Base-by-base conservation (phyloP, 331 rosid species). In the Pyracantha coccinea region DNA sequence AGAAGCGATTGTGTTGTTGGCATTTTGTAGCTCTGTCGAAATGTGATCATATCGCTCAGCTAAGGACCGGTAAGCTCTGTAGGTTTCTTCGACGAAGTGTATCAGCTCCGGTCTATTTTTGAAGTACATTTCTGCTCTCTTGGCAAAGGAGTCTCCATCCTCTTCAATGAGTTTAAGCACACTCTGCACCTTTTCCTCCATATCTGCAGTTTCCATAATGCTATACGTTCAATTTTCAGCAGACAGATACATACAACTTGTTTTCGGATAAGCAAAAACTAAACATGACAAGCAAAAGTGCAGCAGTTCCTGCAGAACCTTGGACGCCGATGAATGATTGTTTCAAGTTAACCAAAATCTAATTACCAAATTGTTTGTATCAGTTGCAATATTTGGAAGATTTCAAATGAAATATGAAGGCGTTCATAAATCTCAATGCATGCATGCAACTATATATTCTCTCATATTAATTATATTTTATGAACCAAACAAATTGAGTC, bases 71-170 rank as follows among this genome's bases (percentile, higher is more conserved):
- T 95, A 92, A 69, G 93, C 97, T 78, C 88, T 85, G 81, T 81
- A 92, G 23, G 93, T 62, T 75, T 92, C 98, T 80, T 95, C 98
- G 78, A 95, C 97, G 71, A 90, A 95, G 78, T 25, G 72, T 47
- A 95, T 88, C 77, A 95, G 80, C 75, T 95, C 99, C 4, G 97
- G 99, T 77, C 99, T 92, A 82, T 85, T 88, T 72, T 89, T 95
- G 81, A 90, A 95, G 84, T 92, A 95, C 99, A 95, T 92, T 80
- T 95, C 96, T 66, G 99, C 98, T 80, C 97, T 92, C 90, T 80
- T 89, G 41, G 93, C 99, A 86, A 95, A 95, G 16, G 99, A 95
- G 85, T 95, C 99, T 28, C 99, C 99, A 79, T 92, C 99, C 79
- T 89, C 97, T 60, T 83, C 77, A 35, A 95, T 75, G 75, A 95